Evolutionary conservation across 345 rosid species (phyloP).

Genomic region (Lumnitzera littorea): DNA sequence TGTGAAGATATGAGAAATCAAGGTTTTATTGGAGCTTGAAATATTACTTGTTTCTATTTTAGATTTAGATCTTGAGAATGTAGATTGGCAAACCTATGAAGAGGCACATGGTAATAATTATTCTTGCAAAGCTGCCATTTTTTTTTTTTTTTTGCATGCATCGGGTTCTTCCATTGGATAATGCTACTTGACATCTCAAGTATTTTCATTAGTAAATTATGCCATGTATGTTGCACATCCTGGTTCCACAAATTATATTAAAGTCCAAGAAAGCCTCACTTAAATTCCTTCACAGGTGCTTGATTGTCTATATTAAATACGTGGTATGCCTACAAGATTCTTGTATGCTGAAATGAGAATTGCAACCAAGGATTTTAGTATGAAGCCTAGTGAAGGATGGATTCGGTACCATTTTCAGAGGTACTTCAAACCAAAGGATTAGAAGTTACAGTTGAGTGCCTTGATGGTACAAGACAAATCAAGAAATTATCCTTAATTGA

Average conservation of each 20-base stretch:
- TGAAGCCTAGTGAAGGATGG: constrained; percentile 24
- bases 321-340: constrained; percentile 16
- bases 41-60: constrained; percentile 7
- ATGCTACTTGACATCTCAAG: constrained; percentile 5
- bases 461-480: constrained; percentile 10
- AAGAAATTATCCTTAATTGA: constrained; percentile 21
- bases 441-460: constrained; percentile 21
- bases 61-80: neutral
- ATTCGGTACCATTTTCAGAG: constrained; percentile 26
- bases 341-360: constrained; percentile 11
- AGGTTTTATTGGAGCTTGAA: constrained; percentile 2
- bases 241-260: constrained; percentile 3
- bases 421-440: constrained; percentile 12
- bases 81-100: constrained; percentile 8
- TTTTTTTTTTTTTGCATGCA: neutral
- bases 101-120: constrained; percentile 13
- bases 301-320: constrained; percentile 12
- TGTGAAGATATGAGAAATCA: constrained; percentile 7
- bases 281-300: too few relatives aligned
- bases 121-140: constrained; percentile 19
- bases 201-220: neutral
- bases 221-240: neutral
- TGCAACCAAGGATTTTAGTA: constrained; percentile 9
- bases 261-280: constrained; percentile 3
- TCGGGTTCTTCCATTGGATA: neutral